Evolutionary conservation across 148 eudicot species (phyloP), one percentile per base, ranked within the genome.

Genomic region (Rhododendron kiyosumense): DNA sequence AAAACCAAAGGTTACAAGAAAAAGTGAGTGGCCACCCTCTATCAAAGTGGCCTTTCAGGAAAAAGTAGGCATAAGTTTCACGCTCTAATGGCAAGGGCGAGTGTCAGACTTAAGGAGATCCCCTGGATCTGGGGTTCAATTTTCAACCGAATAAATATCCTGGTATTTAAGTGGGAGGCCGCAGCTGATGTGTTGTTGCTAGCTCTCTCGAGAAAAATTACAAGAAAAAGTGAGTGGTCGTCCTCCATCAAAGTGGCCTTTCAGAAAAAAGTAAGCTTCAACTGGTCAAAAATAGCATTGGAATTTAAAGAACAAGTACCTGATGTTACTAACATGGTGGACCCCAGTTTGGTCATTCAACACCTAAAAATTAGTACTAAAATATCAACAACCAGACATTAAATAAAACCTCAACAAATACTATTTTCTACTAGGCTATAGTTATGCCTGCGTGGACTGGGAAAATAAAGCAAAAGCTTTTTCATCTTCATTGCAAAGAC

Each of bases 281-380:
- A 71, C 34, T 45, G 84, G 89, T 87, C 84, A 87, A 84, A 87
- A 74, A 71, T 71, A 13, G 6, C 49, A 49, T 54, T 67, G 59
- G 82, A 85, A 59, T 20, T 41, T 59, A 20, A 59, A 59, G 65
- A 84, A 74, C 86, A 74, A 79, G 73, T 10, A 9, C 81, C n/a
- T n/a, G 76, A 52, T 75, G 54, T 48, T 77, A 51, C 48, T n/a
- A 83, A 34, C 84, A 67, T 69, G 74, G 89, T 84, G 89, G 89
- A 30, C 43, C 88, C 59, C 73, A 81, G 85, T 73, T 73, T 59
- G 86, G 86, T 76, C 34, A 67, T 67, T 84, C 81, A 41, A 71
- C 78, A 28, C 85, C 73, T 81, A 51, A 8, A 82, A 24, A 41
- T 41, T 41, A 32, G 34, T 32, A 32, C 34, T 32, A 32, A 41